These are phyloP conservation scores for Fusarium sp. DNA, from an alignment of 2,329 filamentous ascomycete genomes.

Conservation along the genomic window DNA sequence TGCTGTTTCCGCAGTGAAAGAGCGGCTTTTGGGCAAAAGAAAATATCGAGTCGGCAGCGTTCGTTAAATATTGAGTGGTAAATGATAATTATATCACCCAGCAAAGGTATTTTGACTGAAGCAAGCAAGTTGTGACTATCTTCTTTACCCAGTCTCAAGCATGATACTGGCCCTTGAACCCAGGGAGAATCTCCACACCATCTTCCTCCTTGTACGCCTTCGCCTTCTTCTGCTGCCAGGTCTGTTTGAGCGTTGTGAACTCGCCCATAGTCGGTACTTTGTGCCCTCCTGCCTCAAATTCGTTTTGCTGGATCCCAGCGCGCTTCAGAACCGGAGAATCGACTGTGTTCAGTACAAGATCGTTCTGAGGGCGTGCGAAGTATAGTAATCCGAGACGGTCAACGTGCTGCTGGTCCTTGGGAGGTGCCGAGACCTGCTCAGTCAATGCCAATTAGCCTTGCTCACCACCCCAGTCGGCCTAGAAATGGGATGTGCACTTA, in stretches of 20 bases:
- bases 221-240: constrained; percentile 50
- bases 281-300: constrained; percentile 54
- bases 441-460: too few species aligned
- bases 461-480: accelerated
- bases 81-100: too few species aligned
- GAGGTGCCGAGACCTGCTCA: constrained; percentile 53
- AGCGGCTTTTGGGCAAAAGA: too few species aligned
- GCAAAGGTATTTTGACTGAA: too few species aligned
- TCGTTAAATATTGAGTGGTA: too few species aligned
- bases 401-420: constrained; percentile 59
- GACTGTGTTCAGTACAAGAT: constrained; percentile 54
- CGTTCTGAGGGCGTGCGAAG: constrained; percentile 62
- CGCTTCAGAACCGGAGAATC: constrained; percentile 56
- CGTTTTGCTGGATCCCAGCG: constrained; percentile 53
- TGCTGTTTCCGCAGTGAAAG: too few species aligned
- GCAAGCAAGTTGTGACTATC: too few species aligned
- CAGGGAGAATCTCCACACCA: neutral
- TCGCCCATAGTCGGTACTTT: constrained; percentile 55
- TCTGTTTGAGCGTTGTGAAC: constrained; percentile 55
- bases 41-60: too few species aligned
- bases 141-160: neutral
- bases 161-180: neutral
- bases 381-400: constrained; percentile 65
- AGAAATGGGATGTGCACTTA: neutral
- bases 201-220: neutral